Conservation (phyloP, 768 basidiomycete species). For the Kwoniella dejecticola region DNA sequence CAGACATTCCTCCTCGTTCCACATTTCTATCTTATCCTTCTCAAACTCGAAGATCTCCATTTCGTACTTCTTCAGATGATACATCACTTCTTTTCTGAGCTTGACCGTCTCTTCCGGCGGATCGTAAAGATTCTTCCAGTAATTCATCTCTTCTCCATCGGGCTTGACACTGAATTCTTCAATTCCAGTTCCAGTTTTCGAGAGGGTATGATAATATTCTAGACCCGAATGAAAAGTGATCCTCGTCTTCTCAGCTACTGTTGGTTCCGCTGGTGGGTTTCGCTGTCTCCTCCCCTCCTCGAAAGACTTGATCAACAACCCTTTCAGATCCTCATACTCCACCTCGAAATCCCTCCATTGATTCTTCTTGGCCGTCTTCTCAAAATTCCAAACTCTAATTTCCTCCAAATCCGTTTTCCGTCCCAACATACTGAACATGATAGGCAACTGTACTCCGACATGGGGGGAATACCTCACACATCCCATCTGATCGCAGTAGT, state of each 20-base stretch:
- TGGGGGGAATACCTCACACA: conserved; percentile 16
- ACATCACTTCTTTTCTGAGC: too few species aligned
- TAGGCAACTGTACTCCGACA: conserved; percentile 12
- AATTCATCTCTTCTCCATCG: too few species aligned
- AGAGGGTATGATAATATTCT: conserved; percentile 2
- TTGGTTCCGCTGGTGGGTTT: background rate
- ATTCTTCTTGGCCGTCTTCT: background rate
- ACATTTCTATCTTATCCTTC: too few species aligned
- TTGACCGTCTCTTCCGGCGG: too few species aligned
- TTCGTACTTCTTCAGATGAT: too few species aligned
- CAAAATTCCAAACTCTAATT: conserved; percentile 12
- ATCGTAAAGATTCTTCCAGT: too few species aligned
- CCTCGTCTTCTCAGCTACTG: background rate
- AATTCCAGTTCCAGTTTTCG: too few species aligned
- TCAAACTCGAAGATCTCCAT: too few species aligned
- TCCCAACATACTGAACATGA: background rate
- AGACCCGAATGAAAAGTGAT: conserved; percentile 2
- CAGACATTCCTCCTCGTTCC: too few species aligned
- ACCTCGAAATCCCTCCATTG: background rate
- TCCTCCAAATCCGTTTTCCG: conserved; percentile 1
- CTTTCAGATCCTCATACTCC: conserved; percentile 1
- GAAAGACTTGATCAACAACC: background rate
- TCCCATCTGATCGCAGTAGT: conserved; percentile 13
- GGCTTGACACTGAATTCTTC: too few species aligned
- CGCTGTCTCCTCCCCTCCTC: background rate